Conservation (phyloP, 345 rosid species). For the Eutrema heterophyllum region DNA sequence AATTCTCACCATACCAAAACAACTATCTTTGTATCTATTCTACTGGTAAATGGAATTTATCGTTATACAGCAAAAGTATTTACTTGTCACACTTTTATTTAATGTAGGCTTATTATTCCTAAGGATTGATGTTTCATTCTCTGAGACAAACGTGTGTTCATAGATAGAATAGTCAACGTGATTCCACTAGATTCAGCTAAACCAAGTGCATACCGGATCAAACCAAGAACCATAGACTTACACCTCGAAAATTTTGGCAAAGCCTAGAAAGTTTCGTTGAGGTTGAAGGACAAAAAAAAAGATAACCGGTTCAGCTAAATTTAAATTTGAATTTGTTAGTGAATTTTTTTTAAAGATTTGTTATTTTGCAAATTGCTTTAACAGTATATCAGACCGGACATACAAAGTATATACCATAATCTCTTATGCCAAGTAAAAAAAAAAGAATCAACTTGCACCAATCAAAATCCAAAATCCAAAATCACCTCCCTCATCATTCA, state of each 20-base stretch:
- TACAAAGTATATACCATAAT: neutral
- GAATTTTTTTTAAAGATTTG: neutral
- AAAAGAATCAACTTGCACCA: conserved; percentile 6
- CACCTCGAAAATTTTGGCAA: neutral
- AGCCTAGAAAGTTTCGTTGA: neutral
- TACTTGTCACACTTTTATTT: no score
- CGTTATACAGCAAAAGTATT: no score
- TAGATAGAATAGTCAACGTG: no score
- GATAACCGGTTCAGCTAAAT: neutral
- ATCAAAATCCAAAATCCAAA: neutral
- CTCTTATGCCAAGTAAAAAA: neutral
- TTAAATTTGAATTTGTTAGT: neutral
- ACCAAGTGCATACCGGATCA: neutral
- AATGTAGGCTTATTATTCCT: no score
- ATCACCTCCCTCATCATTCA: neutral
- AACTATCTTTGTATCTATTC: no score
- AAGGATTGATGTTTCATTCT: no score
- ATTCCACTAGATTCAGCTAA: neutral
- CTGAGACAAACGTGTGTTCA: no score
- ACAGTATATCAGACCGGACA: neutral
- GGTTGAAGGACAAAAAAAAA: neutral
- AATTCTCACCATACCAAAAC: no score
- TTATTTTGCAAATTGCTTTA: neutral
- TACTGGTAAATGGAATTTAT: no score
- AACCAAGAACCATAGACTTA: neutral